Conservation (phyloP, 2,329 filamentous ascomycete genomes). For the Elsinoe necatrix region DNA sequence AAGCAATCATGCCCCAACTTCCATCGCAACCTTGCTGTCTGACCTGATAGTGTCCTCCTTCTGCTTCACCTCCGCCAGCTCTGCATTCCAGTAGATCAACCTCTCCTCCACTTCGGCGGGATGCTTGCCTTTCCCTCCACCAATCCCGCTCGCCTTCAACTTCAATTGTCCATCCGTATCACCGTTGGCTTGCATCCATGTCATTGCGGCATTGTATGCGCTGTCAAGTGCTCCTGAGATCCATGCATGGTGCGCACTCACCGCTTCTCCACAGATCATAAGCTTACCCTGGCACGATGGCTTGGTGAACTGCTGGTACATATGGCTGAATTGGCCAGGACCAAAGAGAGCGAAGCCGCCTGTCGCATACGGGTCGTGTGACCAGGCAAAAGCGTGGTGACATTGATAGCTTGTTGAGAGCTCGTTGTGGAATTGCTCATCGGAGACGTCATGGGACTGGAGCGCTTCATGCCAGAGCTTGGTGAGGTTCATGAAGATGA, state of each 20-base stretch:
- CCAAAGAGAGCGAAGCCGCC: slow-evolving; percentile 37
- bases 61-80: background rate
- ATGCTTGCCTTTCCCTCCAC: background rate
- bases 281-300: slow-evolving; percentile 26
- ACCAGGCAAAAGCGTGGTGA: slow-evolving; percentile 34
- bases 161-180: background rate
- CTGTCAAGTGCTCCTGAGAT: slow-evolving; percentile 34
- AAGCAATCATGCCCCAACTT: background rate
- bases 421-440: background rate
- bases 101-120: slow-evolving; percentile 3
- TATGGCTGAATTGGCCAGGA: slow-evolving; percentile 32
- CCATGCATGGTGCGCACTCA: slow-evolving; percentile 35
- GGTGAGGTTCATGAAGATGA: background rate
- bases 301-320: slow-evolving; percentile 29
- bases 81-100: background rate
- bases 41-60: background rate
- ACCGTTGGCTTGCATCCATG: background rate
- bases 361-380: slow-evolving; percentile 27
- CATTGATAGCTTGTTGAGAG: slow-evolving; percentile 17
- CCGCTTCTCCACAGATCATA: slow-evolving; percentile 33
- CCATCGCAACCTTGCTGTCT: background rate
- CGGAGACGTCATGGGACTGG: background rate
- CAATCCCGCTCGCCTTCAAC: background rate
- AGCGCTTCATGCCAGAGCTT: background rate
- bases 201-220: slow-evolving; percentile 23